Evolutionary conservation across 1,139 yeast genomes (phyloP).

Genomic region (Diutina siamensis): DNA sequence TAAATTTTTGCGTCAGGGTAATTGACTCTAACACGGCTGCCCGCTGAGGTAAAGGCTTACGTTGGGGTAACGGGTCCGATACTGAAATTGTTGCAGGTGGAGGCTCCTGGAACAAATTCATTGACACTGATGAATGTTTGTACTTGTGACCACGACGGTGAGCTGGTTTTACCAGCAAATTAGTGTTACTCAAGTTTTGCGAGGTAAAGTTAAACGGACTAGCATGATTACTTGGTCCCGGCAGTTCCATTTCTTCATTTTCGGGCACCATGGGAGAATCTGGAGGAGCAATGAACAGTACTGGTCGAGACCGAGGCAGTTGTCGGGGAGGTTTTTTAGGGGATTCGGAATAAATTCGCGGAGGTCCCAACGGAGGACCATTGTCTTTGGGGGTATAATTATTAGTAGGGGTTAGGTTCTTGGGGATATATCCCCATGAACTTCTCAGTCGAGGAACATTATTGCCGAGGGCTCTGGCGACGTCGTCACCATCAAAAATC

Average conservation of each 20-base stretch:
- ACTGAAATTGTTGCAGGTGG: conserved; percentile 29
- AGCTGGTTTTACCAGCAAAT: conserved; percentile 38
- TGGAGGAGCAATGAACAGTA: conserved; percentile 2
- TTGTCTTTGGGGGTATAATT: neutral
- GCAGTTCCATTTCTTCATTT: conserved; percentile 1
- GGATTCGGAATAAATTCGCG: neutral
- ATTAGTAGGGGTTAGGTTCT: neutral
- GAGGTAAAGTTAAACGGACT: conserved; percentile 43
- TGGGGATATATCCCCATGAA: neutral
- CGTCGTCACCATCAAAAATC: neutral
- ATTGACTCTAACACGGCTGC: conserved; percentile 50
- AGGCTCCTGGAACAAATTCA: conserved; percentile 93
- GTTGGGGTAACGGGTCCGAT: conserved; percentile 62
- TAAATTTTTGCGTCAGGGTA: conserved; percentile 39
- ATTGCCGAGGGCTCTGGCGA: neutral
- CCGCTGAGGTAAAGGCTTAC: conserved; percentile 68
- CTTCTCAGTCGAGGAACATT: conserved; percentile 1
- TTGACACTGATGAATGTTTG: conserved; percentile 93
- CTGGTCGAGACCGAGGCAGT: conserved; percentile 4
- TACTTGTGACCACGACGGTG: conserved; percentile 92
- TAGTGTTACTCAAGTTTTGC: conserved; percentile 20
- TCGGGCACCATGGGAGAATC: conserved; percentile 1
- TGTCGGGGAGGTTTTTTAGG: neutral
- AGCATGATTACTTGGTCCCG: neutral
- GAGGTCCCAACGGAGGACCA: conserved; percentile 2